A percentile compares a stretch with the other conserved stretches of the same genome.
These are phyloP conservation scores for Spizellomyces punctatus DNA, from an alignment of 192 early-diverging fungal genomes.

Conservation along the genomic window DNA sequence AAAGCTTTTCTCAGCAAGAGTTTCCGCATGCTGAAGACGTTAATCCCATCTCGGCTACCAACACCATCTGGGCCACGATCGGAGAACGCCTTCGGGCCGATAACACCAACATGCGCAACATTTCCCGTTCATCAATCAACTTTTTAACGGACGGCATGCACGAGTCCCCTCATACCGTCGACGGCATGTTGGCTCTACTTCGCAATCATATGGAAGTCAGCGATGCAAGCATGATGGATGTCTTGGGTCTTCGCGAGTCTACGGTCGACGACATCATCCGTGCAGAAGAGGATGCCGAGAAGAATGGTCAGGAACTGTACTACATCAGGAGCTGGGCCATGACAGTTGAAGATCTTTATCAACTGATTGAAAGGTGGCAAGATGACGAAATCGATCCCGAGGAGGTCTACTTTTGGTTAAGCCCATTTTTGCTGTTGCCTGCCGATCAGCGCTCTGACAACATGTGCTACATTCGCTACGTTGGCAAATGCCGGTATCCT, in stretches of 20 bases:
- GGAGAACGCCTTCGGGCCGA: neutral
- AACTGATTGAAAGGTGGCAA: slow-evolving; percentile 7
- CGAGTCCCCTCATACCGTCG: neutral
- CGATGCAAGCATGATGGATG: slow-evolving; percentile 9
- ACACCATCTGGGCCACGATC: neutral
- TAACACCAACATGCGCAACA: neutral
- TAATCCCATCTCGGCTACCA: neutral
- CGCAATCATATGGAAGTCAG: slow-evolving; percentile 14
- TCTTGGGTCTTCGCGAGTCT: slow-evolving; percentile 4
- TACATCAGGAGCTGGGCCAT: slow-evolving; percentile 16
- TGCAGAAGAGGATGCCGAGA: neutral
- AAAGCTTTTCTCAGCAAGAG: neutral
- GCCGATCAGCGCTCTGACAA: neutral
- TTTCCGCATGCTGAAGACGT: neutral
- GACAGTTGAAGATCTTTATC: slow-evolving; percentile 4
- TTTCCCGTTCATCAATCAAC: neutral
- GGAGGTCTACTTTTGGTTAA: slow-evolving; percentile 8
- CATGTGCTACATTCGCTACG: slow-evolving; percentile 20
- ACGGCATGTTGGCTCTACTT: neutral
- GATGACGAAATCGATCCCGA: slow-evolving; percentile 11
- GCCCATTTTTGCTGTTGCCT: neutral
- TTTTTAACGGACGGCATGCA: slow-evolving; percentile 6
- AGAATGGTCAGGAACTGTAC: neutral
- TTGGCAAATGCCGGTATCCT: slow-evolving; percentile 14
- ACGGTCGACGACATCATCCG: neutral